Conservation (phyloP, 768 basidiomycete species). For the Leccinum incarnatum region DNA sequence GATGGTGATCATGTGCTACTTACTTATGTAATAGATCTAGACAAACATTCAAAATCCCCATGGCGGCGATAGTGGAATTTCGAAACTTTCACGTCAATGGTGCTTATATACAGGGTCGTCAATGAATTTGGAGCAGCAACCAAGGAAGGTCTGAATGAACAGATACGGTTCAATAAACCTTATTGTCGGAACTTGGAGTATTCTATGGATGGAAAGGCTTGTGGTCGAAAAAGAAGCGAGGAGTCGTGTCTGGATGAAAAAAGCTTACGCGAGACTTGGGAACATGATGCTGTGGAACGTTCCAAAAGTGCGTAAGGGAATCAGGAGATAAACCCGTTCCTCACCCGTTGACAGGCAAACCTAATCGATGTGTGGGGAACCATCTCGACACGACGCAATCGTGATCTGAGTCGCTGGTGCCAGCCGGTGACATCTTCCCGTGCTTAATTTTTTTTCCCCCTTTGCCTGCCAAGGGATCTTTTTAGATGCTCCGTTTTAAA, state of each 20-base stretch:
- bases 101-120: conserved; percentile 19
- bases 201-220: not conserved
- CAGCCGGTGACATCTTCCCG: conserved; percentile 7
- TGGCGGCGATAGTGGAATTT: conserved; percentile 28
- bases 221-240: not conserved
- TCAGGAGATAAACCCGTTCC: conserved; percentile 4
- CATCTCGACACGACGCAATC: conserved; percentile 3
- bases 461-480: not conserved
- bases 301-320: conserved; percentile 2
- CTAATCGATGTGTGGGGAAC: conserved; percentile 14
- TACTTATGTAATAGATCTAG: not conserved
- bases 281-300: conserved; percentile 5
- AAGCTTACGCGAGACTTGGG: conserved; percentile 6
- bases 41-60: conserved; percentile 16
- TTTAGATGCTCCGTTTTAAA: conserved; percentile 7
- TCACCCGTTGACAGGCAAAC: conserved; percentile 3
- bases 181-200: conserved; percentile 15
- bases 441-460: conserved; percentile 15
- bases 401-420: conserved; percentile 2
- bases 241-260: not conserved
- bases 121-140: conserved; percentile 13
- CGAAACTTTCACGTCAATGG: conserved; percentile 11
- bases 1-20: not conserved
- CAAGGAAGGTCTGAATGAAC: conserved; percentile 12
- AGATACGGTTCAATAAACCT: conserved; percentile 8